phyloP scores from a whole-genome alignment of 441 rosid species.

The Adansonia madagascariensis region DNA sequence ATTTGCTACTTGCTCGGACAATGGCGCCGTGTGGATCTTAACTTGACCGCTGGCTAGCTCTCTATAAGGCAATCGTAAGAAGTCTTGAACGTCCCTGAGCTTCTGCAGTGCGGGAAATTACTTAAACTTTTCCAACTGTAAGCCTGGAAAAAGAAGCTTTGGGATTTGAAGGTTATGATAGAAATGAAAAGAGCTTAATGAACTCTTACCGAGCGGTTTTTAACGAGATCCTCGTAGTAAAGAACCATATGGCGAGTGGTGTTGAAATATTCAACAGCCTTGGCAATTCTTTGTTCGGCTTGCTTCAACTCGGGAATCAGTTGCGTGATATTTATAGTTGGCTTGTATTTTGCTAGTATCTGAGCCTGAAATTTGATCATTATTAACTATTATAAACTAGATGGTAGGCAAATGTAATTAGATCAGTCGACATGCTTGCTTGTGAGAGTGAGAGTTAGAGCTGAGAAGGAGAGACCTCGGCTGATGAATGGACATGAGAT shows the following conservation, averaged over 20 bases:
- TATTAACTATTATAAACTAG: not conserved
- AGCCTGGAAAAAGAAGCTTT: not conserved
- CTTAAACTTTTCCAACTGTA: not conserved
- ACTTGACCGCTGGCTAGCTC: conserved; percentile 71
- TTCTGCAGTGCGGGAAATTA: conserved; percentile 44
- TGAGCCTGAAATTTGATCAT: conserved; percentile 53
- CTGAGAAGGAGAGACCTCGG: conserved; percentile 59
- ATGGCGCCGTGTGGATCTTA: conserved; percentile 77
- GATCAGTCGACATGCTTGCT: not conserved
- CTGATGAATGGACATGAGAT: conserved; percentile 85
- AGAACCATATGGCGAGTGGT: conserved; percentile 70
- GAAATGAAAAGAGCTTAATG: not conserved
- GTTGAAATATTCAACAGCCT: conserved; percentile 72
- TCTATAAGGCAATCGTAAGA: conserved; percentile 65
- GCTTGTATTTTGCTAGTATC: conserved; percentile 71
- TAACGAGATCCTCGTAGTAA: conserved; percentile 82
- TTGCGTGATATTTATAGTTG: conserved; percentile 60
- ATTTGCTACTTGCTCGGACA: conserved; percentile 66
- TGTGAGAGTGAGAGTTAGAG: not conserved
- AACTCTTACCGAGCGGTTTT: conserved; percentile 55
- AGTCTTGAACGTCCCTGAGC: conserved; percentile 68
- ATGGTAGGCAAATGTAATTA: too few species aligned
- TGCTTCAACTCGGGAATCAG: conserved; percentile 62
- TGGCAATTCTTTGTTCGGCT: conserved; percentile 49
- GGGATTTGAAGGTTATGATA: not conserved